phyloP scores from a whole-genome alignment of 495 filamentous ascomycete species.

The Xylaria castorea region DNA sequence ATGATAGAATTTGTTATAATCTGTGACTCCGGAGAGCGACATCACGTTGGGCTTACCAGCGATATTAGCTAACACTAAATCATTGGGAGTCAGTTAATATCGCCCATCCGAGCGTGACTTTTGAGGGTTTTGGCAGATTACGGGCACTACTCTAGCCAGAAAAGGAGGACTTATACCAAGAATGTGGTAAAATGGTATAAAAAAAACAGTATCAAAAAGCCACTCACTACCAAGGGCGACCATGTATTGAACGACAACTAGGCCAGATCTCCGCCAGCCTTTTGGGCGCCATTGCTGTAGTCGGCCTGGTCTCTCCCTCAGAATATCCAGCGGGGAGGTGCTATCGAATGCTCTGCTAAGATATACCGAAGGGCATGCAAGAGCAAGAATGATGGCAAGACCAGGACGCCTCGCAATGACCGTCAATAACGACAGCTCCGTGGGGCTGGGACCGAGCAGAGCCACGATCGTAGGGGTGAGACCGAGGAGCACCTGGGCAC shows the following conservation, averaged over 20 bases:
- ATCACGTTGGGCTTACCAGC: neutral
- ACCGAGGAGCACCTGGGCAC: slow-evolving; percentile 36
- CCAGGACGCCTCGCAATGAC: slow-evolving; percentile 34
- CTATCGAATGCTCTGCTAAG: slow-evolving; percentile 34
- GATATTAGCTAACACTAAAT: slow-evolving; percentile 20
- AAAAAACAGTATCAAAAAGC: no score
- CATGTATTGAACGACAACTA: slow-evolving; percentile 21
- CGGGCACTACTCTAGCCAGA: neutral
- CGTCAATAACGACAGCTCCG: slow-evolving; percentile 32
- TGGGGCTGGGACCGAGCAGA: slow-evolving; percentile 32
- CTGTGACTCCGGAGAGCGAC: neutral
- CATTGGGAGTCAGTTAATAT: neutral
- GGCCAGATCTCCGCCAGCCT: neutral
- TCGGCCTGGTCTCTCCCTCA: neutral
- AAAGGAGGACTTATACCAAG: neutral
- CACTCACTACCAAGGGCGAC: slow-evolving; percentile 18
- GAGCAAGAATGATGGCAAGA: slow-evolving; percentile 32
- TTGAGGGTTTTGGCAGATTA: neutral
- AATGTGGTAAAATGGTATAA: neutral
- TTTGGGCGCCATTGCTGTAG: slow-evolving; percentile 3
- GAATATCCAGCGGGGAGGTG: slow-evolving; percentile 32
- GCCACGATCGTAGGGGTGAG: slow-evolving; percentile 34
- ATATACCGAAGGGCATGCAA: slow-evolving; percentile 33
- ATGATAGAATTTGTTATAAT: neutral
- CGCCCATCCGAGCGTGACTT: neutral